These are phyloP conservation scores for Globisporangium emineosum DNA, from an alignment of 352 stramenopile genomes.

Conservation along the genomic window DNA sequence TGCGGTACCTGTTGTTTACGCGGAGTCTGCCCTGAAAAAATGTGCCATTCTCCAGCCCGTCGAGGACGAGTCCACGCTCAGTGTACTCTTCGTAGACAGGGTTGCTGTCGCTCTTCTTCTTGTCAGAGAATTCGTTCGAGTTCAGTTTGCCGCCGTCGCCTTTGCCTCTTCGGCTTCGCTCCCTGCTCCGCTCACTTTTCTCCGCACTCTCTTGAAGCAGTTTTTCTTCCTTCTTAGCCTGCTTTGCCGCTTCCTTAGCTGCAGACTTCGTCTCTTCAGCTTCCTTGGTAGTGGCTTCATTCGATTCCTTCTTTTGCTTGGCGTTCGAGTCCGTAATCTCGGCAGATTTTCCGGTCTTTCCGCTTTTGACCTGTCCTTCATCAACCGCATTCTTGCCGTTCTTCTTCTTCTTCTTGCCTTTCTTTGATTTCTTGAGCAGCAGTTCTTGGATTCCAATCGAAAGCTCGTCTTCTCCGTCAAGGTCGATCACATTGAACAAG, in stretches of 20 bases:
- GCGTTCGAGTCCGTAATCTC: neutral
- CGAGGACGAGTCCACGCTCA: constrained; percentile 27
- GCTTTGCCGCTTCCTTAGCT: constrained; percentile 3
- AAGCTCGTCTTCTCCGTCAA: neutral
- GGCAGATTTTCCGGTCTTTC: neutral
- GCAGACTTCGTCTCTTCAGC: neutral
- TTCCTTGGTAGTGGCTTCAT: neutral
- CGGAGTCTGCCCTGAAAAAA: constrained; percentile 68
- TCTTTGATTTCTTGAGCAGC: neutral
- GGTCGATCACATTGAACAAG: neutral
- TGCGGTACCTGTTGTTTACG: constrained; percentile 67
- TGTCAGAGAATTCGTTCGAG: constrained; percentile 3
- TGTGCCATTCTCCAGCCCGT: constrained; percentile 30
- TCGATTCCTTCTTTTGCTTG: neutral
- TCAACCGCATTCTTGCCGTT: neutral
- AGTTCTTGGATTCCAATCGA: neutral
- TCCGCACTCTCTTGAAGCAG: constrained; percentile 13
- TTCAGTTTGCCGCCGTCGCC: neutral
- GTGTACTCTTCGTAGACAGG: constrained; percentile 38
- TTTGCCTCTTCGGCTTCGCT: neutral
- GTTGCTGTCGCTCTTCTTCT: constrained; percentile 12
- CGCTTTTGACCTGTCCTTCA: neutral
- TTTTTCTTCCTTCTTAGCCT: constrained; percentile 19
- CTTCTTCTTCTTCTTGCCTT: neutral
- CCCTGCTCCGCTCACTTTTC: constrained; percentile 12